A percentile compares a stretch with the other conserved stretches of the same genome.
phyloP scores from a whole-genome alignment of 2,329 filamentous ascomycete genomes.

The Neonectria sp. region DNA sequence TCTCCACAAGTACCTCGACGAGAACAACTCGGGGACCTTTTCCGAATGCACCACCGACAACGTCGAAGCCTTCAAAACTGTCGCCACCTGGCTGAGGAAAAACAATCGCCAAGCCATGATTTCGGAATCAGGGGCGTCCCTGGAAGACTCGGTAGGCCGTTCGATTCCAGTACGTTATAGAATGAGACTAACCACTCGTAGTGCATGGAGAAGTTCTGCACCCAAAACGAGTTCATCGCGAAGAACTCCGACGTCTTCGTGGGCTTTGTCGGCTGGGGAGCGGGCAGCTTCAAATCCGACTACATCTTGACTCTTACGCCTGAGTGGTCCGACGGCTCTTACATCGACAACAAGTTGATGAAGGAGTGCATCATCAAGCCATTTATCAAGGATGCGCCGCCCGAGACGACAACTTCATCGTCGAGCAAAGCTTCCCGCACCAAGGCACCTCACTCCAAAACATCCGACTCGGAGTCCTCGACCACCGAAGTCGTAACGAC shows the following conservation, averaged over 20 bases:
- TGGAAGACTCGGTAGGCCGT: conserved; percentile 55
- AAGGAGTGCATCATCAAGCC: conserved; percentile 58
- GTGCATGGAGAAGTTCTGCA: conserved; percentile 62
- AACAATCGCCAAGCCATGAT: conserved; percentile 65
- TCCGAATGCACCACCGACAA: conserved; percentile 68
- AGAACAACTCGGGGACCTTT: conserved; percentile 69
- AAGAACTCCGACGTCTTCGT: conserved; percentile 63
- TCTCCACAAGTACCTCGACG: conserved; percentile 74
- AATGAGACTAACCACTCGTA: conserved; percentile 37
- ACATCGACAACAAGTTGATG: conserved; percentile 59
- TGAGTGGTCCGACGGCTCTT: conserved; percentile 39
- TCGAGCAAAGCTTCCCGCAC: conserved; percentile 14
- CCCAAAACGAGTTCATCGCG: conserved; percentile 63
- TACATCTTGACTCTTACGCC: conserved; percentile 63
- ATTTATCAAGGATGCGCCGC: conserved; percentile 46
- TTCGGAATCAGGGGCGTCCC: conserved; percentile 67
- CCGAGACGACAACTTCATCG: conserved; percentile 15
- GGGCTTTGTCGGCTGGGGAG: conserved; percentile 63
- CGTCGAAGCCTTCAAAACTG: conserved; percentile 61
- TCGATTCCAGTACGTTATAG: background rate
- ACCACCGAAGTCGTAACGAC: conserved; percentile 15
- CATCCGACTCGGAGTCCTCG: background rate
- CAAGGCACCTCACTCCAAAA: conserved; percentile 9
- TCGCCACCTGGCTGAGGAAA: conserved; percentile 63
- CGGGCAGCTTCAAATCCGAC: conserved; percentile 59